Conservation (phyloP, 2,329 filamentous ascomycete genomes). For the Alternaria gaisen region DNA sequence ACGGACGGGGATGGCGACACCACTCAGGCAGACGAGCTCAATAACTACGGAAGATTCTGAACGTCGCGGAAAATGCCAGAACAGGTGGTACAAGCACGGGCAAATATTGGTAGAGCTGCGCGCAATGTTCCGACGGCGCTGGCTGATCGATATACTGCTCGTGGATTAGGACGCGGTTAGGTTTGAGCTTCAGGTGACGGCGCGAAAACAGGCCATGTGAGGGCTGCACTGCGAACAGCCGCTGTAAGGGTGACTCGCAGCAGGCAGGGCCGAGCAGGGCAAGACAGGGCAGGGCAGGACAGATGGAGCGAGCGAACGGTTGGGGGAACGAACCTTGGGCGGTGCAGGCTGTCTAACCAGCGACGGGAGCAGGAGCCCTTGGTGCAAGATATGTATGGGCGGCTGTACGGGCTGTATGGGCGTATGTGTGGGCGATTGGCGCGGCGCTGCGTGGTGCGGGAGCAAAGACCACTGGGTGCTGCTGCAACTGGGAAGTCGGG, state of each 20-base stretch:
- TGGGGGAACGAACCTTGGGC: constrained; percentile 15
- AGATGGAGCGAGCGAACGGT: constrained; percentile 18
- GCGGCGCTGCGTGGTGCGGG: constrained; percentile 8
- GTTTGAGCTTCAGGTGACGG: constrained; percentile 18
- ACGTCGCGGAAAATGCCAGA: constrained; percentile 1
- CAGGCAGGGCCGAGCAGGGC: constrained; percentile 12
- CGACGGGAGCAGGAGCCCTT: constrained; percentile 7
- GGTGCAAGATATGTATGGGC: constrained; percentile 13
- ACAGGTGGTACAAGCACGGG: constrained; percentile 13
- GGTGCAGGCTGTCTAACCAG: constrained; percentile 18
- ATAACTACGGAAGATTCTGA: background rate
- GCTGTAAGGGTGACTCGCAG: constrained; percentile 36
- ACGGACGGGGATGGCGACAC: background rate
- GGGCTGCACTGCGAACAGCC: constrained; percentile 25
- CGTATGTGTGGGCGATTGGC: constrained; percentile 4
- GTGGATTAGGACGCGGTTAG: constrained; percentile 12
- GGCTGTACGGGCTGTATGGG: background rate
- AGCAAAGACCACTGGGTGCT: constrained; percentile 12
- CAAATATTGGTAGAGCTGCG: background rate
- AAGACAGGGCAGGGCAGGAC: constrained; percentile 16
- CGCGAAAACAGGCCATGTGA: constrained; percentile 25
- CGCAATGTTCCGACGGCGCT: constrained; percentile 14
- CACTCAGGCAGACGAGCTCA: background rate
- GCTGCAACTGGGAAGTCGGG: constrained; percentile 8
- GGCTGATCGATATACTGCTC: constrained; percentile 14